A percentile compares a stretch with the other conserved stretches of the same genome.
Evolutionary conservation across 140 eudicot species (phyloP).

Genomic region (Ambrosia hybrid): DNA sequence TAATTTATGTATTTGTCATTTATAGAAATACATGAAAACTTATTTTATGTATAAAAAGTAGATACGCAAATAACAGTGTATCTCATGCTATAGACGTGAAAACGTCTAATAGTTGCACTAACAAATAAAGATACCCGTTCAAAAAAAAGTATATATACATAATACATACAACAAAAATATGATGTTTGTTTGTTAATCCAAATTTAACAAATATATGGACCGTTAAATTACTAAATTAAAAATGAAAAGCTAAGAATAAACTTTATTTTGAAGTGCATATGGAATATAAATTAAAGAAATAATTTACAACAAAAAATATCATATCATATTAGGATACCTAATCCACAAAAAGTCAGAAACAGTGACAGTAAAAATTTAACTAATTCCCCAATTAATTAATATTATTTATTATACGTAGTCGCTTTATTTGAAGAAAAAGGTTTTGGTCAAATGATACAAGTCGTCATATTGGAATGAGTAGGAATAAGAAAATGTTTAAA

Average conservation of each 20-base stretch:
- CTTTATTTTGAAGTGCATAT: constrained; percentile 18
- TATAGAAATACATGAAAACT: too few species aligned
- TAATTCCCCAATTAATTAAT: constrained; percentile 15
- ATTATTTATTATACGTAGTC: neutral
- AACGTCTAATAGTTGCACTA: too few species aligned
- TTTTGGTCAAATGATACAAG: constrained; percentile 32
- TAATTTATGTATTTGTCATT: too few species aligned
- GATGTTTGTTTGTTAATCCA: neutral
- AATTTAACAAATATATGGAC: neutral
- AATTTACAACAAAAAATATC: neutral
- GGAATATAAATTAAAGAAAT: constrained; percentile 7
- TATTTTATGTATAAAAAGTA: too few species aligned
- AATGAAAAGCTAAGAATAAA: constrained; percentile 22
- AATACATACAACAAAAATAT: too few species aligned
- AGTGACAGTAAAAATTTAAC: constrained; percentile 20
- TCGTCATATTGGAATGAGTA: constrained; percentile 35
- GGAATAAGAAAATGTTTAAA: neutral
- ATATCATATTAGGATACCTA: constrained; percentile 17
- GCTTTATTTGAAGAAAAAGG: constrained; percentile 22
- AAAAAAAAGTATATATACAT: too few species aligned
- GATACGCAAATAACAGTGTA: too few species aligned
- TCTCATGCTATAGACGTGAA: too few species aligned
- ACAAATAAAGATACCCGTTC: too few species aligned
- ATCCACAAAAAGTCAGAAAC: constrained; percentile 29
- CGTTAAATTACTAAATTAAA: neutral